Evolutionary conservation across 164 flowering plant genomes (phyloP).

Genomic region (Stephania cephalantha): DNA sequence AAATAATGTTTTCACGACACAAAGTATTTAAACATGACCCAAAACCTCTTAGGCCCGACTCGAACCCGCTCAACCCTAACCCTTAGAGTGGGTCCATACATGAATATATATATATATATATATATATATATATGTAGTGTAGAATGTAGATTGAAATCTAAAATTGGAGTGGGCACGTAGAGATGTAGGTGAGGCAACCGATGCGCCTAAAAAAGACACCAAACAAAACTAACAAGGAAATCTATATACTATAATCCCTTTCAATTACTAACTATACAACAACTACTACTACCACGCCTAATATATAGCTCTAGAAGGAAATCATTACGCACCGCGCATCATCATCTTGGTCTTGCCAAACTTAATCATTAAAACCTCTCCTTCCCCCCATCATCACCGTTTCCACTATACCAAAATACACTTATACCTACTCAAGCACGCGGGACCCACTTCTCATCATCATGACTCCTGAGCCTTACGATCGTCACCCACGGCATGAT

Average conservation of each 20-base stretch:
- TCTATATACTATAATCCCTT: not conserved
- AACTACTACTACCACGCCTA: not conserved
- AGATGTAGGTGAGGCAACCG: not conserved
- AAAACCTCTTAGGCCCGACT: too few species aligned
- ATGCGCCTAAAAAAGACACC: not conserved
- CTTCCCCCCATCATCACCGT: constrained; percentile 8
- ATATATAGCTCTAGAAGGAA: constrained; percentile 25
- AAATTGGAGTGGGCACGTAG: not conserved
- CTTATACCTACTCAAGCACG: not conserved
- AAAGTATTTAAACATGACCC: too few species aligned
- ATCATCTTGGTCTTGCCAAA: constrained; percentile 30
- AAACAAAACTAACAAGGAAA: not conserved
- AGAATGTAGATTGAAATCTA: not conserved
- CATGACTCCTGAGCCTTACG: too few species aligned
- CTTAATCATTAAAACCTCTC: constrained; percentile 29
- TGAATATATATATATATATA: too few species aligned
- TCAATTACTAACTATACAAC: too few species aligned
- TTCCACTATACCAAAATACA: not conserved
- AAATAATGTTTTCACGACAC: too few species aligned
- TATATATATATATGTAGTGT: too few species aligned
- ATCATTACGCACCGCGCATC: constrained; percentile 34
- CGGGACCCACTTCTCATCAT: not conserved
- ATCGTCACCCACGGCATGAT: not conserved
- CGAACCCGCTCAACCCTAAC: too few species aligned
- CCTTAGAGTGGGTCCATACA: too few species aligned